Conservation (phyloP, 208 protist species). For the Crithidia acanthocephali region DNA sequence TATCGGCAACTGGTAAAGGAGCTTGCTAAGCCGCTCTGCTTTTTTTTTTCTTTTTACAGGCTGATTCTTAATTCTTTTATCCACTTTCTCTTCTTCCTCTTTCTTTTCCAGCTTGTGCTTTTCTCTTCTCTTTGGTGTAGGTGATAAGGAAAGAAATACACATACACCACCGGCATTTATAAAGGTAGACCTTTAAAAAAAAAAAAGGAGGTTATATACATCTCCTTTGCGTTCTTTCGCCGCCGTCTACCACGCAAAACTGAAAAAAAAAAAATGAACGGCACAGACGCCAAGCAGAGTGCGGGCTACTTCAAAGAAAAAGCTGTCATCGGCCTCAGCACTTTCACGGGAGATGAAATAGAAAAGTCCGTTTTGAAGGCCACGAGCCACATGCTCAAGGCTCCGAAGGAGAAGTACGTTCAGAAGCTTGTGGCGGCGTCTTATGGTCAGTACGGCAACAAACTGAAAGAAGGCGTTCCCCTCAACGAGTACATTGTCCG, state of each 20-base stretch:
- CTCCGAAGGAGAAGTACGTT: conserved; percentile 89
- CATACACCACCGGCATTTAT: too few species aligned
- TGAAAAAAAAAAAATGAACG: conserved; percentile 57
- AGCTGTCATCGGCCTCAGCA: conserved; percentile 65
- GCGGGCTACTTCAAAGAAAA: conserved; percentile 88
- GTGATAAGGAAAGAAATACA: too few species aligned
- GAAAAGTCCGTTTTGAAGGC: conserved; percentile 75
- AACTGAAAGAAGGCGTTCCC: conserved; percentile 30
- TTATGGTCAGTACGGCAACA: conserved; percentile 49
- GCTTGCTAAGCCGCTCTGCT: too few species aligned
- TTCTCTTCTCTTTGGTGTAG: not conserved
- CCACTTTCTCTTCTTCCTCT: too few species aligned
- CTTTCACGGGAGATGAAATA: conserved; percentile 72
- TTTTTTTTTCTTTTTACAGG: too few species aligned
- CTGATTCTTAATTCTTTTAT: too few species aligned
- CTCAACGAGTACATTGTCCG: conserved; percentile 72
- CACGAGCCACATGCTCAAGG: conserved; percentile 88
- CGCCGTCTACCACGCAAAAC: too few species aligned
- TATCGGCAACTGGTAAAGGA: too few species aligned
- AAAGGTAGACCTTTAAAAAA: not conserved
- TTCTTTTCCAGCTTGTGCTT: not conserved
- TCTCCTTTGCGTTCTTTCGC: conserved; percentile 22
- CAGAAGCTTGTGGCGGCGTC: conserved; percentile 70
- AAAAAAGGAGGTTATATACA: not conserved
- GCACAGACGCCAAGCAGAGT: conserved; percentile 66